phyloP scores from a whole-genome alignment of 2,329 filamentous ascomycete species.

The Phialophora verrucosa region DNA sequence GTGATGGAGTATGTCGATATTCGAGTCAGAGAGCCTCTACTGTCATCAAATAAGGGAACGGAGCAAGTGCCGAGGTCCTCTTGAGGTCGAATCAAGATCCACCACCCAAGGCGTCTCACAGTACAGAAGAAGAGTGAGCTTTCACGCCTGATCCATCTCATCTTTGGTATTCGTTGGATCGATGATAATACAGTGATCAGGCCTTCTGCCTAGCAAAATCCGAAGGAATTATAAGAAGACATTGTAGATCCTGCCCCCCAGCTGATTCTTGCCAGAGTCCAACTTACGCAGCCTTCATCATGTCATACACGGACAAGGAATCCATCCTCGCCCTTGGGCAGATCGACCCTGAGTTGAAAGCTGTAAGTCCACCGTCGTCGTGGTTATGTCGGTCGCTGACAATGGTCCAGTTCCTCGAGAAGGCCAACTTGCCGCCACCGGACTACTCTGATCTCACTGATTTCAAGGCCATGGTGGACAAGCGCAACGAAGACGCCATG shows the following conservation, averaged over 20 bases:
- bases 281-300: constrained; percentile 3
- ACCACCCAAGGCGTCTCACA: not conserved
- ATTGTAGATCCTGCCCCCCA: not conserved
- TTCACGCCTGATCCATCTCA: not conserved
- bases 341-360: constrained; percentile 43
- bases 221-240: not conserved
- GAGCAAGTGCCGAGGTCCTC: constrained; percentile 15
- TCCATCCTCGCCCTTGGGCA: constrained; percentile 40
- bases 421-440: constrained; percentile 32
- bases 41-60: not conserved
- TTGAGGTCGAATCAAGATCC: not conserved
- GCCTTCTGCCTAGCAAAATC: constrained; percentile 1
- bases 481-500: constrained; percentile 31
- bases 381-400: constrained; percentile 5
- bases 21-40: not conserved
- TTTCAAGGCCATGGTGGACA: constrained; percentile 33
- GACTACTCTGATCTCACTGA: constrained; percentile 33
- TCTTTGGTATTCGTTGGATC: not conserved
- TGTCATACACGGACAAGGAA: constrained; percentile 36
- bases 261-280: not conserved
- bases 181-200: not conserved
- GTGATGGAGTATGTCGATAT: not conserved
- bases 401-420: constrained; percentile 33
- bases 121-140: not conserved
- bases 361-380: constrained; percentile 23